Evolutionary conservation across 352 stramenopile genomes (phyloP).

Genomic region (Lagenidium giganteum): DNA sequence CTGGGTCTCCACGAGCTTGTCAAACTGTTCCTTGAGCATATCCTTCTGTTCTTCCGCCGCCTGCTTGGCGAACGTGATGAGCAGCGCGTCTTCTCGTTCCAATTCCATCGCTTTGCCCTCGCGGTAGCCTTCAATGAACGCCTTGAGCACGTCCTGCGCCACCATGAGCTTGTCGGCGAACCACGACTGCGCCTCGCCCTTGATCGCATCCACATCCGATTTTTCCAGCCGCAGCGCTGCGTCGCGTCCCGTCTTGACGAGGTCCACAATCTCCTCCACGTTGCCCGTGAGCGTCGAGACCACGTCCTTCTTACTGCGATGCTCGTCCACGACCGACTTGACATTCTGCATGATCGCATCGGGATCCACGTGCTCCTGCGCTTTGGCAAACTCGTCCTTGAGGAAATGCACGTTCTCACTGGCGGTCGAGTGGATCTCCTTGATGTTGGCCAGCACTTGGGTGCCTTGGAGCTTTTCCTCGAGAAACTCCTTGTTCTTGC

Average conservation of each 20-base stretch:
- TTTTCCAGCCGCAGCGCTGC: constrained; percentile 51
- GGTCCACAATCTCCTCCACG: constrained; percentile 55
- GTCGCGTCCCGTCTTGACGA: constrained; percentile 54
- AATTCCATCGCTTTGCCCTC: constrained; percentile 77
- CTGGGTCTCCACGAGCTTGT: constrained; percentile 56
- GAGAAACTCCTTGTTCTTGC: constrained; percentile 52
- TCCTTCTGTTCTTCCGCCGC: constrained; percentile 72
- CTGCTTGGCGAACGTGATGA: constrained; percentile 74
- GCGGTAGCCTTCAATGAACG: constrained; percentile 80
- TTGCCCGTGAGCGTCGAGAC: constrained; percentile 65
- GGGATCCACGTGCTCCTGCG: constrained; percentile 53
- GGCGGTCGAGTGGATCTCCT: constrained; percentile 37
- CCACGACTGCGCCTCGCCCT: constrained; percentile 67
- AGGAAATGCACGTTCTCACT: constrained; percentile 54
- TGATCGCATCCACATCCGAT: constrained; percentile 56
- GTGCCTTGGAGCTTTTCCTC: constrained; percentile 67
- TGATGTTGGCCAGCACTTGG: constrained; percentile 51
- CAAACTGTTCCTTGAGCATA: constrained; percentile 61
- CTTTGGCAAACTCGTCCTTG: constrained; percentile 41
- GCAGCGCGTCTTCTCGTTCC: constrained; percentile 57
- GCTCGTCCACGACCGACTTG: constrained; percentile 46
- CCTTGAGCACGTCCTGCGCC: constrained; percentile 70
- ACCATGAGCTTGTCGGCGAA: constrained; percentile 82
- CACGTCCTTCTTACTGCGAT: constrained; percentile 66
- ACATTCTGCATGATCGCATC: constrained; percentile 55